Evolutionary conservation across 2,329 filamentous ascomycete genomes (phyloP), one percentile per base, ranked within the genome.

Genomic region (Calonectria pseudoturangicola): DNA sequence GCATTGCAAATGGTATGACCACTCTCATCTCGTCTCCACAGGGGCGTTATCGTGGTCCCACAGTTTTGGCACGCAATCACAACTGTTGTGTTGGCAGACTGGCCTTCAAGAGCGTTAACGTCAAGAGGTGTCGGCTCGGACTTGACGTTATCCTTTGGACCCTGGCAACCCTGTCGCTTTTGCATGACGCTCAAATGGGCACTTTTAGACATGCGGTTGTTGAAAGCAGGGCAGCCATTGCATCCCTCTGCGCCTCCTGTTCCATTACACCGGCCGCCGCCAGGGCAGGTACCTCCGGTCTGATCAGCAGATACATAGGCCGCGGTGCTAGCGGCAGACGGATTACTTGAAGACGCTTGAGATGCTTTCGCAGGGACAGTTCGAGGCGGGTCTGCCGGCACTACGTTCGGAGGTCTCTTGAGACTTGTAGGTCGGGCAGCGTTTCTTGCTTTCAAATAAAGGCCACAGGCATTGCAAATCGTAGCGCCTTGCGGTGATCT

Each of bases 1-100:
- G 97, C 97, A 84, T 99, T 99, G 87, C 97, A 99, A 75, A 99
- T 99, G 6, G 96, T 98, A 85, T 98, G 96, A 2, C 97, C 97
- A 78, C 93, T 93, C 84, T 98, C 96, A 82, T 98, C 97, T 79
- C 97, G 91, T 81, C 97, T 91, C 97, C 97, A 99, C 16, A 99
- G 88, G 16, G 97, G 97, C 50, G 97, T 99, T 68, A 98, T 96
- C 0, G 97, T 98, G 15, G 97, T 99, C 36, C 93, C 94, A 83
- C 97, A 99, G 81, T 99, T 99, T 82, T 98, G 96, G 79, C 97
- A 99, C 15, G 97, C 96, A 76, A 98, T 95, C 27, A 98, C 92
- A 28, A 85, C 83, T 6, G 84, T 80, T 8, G 82, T 77, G 41
- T 82, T 82, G 41, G 81, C 75, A 62, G 74, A 77, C 47, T 83